Evolutionary conservation across 345 rosid species (phyloP), one percentile per base, ranked within the genome.

Genomic region (Camelina hispida): DNA sequence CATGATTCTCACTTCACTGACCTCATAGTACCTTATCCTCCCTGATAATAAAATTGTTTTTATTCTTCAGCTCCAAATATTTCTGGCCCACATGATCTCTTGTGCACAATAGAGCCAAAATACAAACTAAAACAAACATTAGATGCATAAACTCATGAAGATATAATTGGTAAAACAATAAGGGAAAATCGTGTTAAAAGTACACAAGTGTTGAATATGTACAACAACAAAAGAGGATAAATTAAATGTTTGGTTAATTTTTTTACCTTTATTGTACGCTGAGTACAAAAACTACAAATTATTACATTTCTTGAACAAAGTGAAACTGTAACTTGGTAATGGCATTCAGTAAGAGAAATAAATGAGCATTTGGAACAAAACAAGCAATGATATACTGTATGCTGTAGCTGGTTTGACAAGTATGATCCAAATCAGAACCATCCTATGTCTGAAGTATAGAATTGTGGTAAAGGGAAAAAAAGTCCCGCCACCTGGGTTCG

Each of bases 1-100:
- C 72, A 71, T 77, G 30, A 76, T 55, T 34, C 35, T 62, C 66
- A 53, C 17, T 46, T 30, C 43, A 85, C 83, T 6, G 86, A 84
- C 68, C 20, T 40, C 25, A 14, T 32, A 63, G n/a, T 56, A 46
- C 11, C 25, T 65, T 73, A 20, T 32, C 65, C 38, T 69, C 18
- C 18, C 2, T 43, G 34, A 35, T 34, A 53, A 43, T 46, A 53
- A 62, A 43, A 6, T n/a, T 42, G 23, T 53, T 43, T 72, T 72
- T 22, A 42, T 72, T 18, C 18, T 40, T 42, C 11, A 11, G 14
- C 23, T 51, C 18, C 4, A 61, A 18, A 2, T 28, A 5, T 40
- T 57, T 38, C 32, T 57, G 44, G 35, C 34, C n/a, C 34, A 7
- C 34, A 7, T 11, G 32, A 30, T 69, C 32, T 22, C 3, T 44